Base-by-base conservation (phyloP, 2,329 filamentous ascomycete genomes). In the Onygenales sp. region DNA sequence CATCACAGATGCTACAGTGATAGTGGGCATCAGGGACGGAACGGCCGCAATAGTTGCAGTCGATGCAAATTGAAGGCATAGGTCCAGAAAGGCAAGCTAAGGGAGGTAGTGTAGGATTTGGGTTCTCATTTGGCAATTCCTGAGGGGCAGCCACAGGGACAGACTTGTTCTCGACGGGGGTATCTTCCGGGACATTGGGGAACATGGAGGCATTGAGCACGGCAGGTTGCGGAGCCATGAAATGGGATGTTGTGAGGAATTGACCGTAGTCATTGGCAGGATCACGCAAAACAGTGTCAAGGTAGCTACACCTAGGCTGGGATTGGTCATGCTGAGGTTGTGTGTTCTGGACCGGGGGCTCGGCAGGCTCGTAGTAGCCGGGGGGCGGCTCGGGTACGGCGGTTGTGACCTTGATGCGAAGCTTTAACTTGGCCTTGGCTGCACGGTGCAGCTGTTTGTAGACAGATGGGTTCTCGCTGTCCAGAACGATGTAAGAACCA, bases 401-500 rank as follows among this genome's bases (percentile, higher is more conserved):
- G 51, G 78, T 64, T 13, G 81, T 85, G 39, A 87, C 85, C 60
- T 84, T 88, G 55, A 98, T 81, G 72, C 93, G 91, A 62, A 98
- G 84, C 84, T 97, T 98, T 60, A 91, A 84, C 79, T 98, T 98
- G 39, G 93, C 93, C 77, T 96, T 98, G 59, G 93, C 93, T 60
- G 93, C 93, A 64, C 93, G 86, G 69, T 93, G 92, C 43, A 98
- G 85, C 69, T 96, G 93, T 78, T 96, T 97, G 79, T 95, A 98
- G 64, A 95, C 88, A 45, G 87, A 78, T 7, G 81, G 73, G 66
- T 95, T 94, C 67, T 78, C 77, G 57, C 83, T 77, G 69, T 95
- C 86, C 56, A 98, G 84, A 44, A 81, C 78, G 60, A 97, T 81
- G 71, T 87, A 97, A 59, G 83, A 77, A 45, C 79, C 86, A 59